A percentile compares a stretch with the other conserved stretches of the same genome.
Conservation (phyloP, 2,329 filamentous ascomycete species). For the Colletotrichum chrysophilum region DNA sequence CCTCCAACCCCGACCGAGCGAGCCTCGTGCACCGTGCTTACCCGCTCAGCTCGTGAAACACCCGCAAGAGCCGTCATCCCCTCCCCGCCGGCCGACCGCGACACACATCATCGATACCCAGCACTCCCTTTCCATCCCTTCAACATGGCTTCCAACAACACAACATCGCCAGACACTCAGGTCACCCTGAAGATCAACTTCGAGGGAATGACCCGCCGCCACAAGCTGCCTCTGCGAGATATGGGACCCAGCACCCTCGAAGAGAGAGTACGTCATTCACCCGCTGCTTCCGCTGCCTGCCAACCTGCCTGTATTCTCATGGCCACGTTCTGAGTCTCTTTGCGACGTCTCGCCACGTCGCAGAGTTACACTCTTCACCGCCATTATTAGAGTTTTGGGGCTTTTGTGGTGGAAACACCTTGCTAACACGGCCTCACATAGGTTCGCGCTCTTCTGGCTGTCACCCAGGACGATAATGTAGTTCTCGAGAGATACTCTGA, state of each 20-base stretch:
- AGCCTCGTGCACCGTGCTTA: constrained; percentile 18
- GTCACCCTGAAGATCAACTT: constrained; percentile 85
- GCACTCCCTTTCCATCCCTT: background rate
- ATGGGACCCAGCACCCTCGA: constrained; percentile 77
- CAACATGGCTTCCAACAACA: constrained; percentile 14
- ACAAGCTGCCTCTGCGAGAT: constrained; percentile 89
- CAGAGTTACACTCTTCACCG: background rate
- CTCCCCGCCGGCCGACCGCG: constrained; percentile 18
- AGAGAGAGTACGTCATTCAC: constrained; percentile 73
- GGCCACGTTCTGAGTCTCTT: background rate
- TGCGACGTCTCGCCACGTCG: background rate
- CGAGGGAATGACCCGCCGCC: constrained; percentile 77
- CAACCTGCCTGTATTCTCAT: background rate
- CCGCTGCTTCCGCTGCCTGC: background rate
- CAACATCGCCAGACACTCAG: constrained; percentile 19
- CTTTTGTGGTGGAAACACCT: background rate
- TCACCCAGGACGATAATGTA: constrained; percentile 66
- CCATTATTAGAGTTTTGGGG: background rate
- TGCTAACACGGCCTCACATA: constrained; percentile 36
- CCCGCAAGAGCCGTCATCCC: constrained; percentile 16
- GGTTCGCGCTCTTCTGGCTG: constrained; percentile 73
- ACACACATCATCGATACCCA: constrained; percentile 1
- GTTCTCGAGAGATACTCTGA: constrained; percentile 94
- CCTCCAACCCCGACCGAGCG: constrained; percentile 10
- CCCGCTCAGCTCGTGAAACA: constrained; percentile 20